Base-by-base conservation (phyloP, 257 asterid species). In the Solanum ahanhuiri region DNA sequence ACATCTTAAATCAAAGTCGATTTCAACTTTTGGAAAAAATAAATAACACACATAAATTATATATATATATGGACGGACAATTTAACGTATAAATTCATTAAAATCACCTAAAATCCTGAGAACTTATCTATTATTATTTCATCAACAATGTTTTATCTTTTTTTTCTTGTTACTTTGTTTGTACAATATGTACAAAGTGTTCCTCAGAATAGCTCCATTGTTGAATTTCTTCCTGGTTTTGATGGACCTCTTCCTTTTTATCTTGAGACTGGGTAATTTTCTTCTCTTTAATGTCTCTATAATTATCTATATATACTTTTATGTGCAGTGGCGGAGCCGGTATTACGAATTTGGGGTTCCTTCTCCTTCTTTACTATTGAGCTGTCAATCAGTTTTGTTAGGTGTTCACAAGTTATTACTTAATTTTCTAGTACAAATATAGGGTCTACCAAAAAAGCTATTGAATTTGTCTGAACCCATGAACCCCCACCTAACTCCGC, bases 221-320 rank as follows among this genome's bases (percentile, higher is more conserved):
- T 85, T 30, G 57, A 71, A 54, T 70, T 14, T 72, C 87, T 85
- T 85, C 87, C 87, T 18, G 84, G 84, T 79, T 79, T 79, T 45
- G 83, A 66, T 70, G 88, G 86, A 6, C 81, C 75, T 18, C 86
- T 86, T 63, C 88, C 88, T n/a, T 48, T 86, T 41, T 12, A 82
- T 18, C 83, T 82, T 4, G 25, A 67, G 2, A 82, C 88, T 9
- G 88, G 86, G 88, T 82, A 31, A 22, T 30, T 45, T 51, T 64
- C 43, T 17, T 57, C 28, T 7, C 12, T 35, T 54, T 25, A 34
- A 58, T 76, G 10, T 41, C 51, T 72, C 30, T 31, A 48, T 54
- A 51, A 20, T 60, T 60, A 22, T 9, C 2, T 34, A 33, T 71
- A 34, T 45, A 45, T 48, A 48, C 14, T 34, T 34, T 48, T 14